phyloP scores from a whole-genome alignment of 306 rosid genomes.

The Vigna unguiculata region DNA sequence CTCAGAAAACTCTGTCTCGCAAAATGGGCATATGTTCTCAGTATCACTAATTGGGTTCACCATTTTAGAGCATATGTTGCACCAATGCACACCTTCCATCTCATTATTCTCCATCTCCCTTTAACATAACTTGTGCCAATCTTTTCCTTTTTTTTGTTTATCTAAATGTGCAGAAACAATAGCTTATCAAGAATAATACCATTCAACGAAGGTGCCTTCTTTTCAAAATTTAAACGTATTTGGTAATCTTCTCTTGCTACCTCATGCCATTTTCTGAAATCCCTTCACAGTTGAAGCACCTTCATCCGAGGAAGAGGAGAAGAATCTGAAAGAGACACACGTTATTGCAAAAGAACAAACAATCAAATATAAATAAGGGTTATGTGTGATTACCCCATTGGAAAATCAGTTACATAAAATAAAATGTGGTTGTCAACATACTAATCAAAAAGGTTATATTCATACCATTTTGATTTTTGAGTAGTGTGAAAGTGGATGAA shows the following conservation, averaged over 20 bases:
- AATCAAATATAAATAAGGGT: background rate
- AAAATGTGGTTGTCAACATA: slow-evolving; percentile 15
- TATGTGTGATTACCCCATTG: background rate
- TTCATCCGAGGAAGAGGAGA: slow-evolving; percentile 17
- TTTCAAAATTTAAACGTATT: slow-evolving; percentile 6
- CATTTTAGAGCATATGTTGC: slow-evolving; percentile 55
- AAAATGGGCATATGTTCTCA: slow-evolving; percentile 54
- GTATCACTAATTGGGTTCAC: slow-evolving; percentile 48
- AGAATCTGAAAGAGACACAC: slow-evolving; percentile 35
- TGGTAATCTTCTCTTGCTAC: slow-evolving; percentile 27
- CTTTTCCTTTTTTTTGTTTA: background rate
- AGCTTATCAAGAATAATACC: slow-evolving; percentile 25
- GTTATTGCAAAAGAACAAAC: slow-evolving; percentile 28
- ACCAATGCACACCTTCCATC: slow-evolving; percentile 52
- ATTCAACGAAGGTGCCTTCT: slow-evolving; percentile 21
- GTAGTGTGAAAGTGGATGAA: slow-evolving; percentile 5
- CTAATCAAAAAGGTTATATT: background rate
- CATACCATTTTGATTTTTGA: slow-evolving; percentile 40
- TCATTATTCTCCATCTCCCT: slow-evolving; percentile 48
- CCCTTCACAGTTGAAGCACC: background rate
- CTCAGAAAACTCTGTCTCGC: slow-evolving; percentile 48
- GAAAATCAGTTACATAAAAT: background rate
- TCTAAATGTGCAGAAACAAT: slow-evolving; percentile 7
- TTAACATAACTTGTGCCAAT: slow-evolving; percentile 13
- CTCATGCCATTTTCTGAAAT: background rate